Evolutionary conservation across 192 early-diverging fungal genomes (phyloP).

Genomic region (Entomortierella parvispora): DNA sequence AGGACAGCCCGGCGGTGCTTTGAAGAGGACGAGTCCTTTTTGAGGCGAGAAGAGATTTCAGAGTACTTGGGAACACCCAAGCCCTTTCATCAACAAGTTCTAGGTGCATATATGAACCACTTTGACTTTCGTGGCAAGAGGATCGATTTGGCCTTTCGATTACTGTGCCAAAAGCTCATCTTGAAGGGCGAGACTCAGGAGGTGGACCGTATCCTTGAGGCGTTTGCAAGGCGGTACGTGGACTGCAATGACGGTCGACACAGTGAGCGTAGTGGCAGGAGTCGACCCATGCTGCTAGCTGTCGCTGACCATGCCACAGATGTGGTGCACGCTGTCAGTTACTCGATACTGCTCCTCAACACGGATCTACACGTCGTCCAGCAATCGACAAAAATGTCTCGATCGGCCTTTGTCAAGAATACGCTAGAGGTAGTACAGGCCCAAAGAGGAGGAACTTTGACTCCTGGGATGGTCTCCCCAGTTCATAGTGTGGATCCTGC

Average conservation of each 20-base stretch:
- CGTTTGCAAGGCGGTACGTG: constrained; percentile 84
- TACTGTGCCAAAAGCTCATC: constrained; percentile 79
- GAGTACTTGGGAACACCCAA: constrained; percentile 64
- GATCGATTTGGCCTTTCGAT: constrained; percentile 84
- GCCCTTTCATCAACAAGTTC: constrained; percentile 62
- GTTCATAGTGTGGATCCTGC: neutral
- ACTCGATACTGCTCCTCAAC: constrained; percentile 89
- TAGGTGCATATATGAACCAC: constrained; percentile 78
- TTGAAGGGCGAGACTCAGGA: constrained; percentile 94
- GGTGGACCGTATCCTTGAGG: constrained; percentile 89
- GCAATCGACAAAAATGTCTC: constrained; percentile 75
- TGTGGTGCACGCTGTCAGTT: constrained; percentile 87
- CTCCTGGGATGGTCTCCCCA: neutral
- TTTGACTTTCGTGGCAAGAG: constrained; percentile 78
- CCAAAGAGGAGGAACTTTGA: constrained; percentile 18
- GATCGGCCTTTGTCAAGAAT: constrained; percentile 76
- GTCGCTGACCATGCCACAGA: constrained; percentile 61
- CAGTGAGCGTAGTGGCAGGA: too few relatives aligned
- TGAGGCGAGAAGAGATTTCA: constrained; percentile 55
- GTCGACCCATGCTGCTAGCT: constrained; percentile 60
- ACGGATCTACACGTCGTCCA: constrained; percentile 95
- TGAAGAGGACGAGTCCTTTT: constrained; percentile 57
- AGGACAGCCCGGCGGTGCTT: constrained; percentile 36
- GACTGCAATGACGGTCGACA: constrained; percentile 69
- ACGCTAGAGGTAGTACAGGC: constrained; percentile 64